Evolutionary conservation across 306 rosid genomes (phyloP), one percentile per base, ranked within the genome.

Genomic region (Ormosia semicastrata): DNA sequence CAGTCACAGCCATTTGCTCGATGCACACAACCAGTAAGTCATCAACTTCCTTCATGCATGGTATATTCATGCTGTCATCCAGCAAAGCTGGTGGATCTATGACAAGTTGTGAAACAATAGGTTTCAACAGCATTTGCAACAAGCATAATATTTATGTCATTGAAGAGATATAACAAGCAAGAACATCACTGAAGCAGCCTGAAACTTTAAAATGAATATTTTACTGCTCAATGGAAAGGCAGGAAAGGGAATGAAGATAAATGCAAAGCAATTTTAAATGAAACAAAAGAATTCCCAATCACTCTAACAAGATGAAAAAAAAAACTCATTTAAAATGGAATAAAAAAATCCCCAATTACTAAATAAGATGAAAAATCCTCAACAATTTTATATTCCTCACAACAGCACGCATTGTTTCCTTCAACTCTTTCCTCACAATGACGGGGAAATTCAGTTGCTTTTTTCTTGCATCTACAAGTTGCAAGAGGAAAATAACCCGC

Each of bases 1-100:
- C 97, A 72, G 98, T 86, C 69, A 94, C 94, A 0, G 98, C 98
- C 98, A 94, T 91, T 74, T 94, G 98, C 63, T 95, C 98, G 2
- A 93, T 66, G 84, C 98, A 93, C 24, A 66, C 49, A 71, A 93
- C 97, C 67, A 94, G 73, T 46, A 93, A 85, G 77, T 93, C 97
- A 88, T 94, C 97, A 71, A 94, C 89, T 77, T 91, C 94, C 65
- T 89, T 77, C 73, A 89, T 85, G 30, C 91, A 85, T 1, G 95
- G 97, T 36, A 90, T 17, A 73, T 87, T 84, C 4, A 54, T 30
- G 82, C 80, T 84, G 83, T 82, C 97, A 15, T 87, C 92, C 18
- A 88, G 76, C 34, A 67, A 78, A 63, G 69, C 56, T 2, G 98
- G 98, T 46, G 97, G 98, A 78, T 93, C 97, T 65, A 86, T 4